Evolutionary conservation across 2,329 filamentous ascomycete genomes (phyloP).

Genomic region (Escovopsis weberi): DNA sequence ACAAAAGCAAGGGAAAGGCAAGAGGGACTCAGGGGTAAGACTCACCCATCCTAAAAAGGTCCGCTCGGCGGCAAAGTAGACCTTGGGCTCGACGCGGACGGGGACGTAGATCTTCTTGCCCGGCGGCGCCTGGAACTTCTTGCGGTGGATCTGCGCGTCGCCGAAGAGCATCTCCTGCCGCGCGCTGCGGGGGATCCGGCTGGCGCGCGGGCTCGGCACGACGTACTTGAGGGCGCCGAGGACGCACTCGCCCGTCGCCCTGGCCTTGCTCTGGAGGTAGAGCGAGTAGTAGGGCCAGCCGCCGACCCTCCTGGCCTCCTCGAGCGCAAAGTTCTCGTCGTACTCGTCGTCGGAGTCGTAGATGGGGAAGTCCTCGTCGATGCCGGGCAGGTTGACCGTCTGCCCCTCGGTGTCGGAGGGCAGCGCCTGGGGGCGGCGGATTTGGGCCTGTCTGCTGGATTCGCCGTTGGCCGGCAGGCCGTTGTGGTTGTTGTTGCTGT

Average conservation of each 20-base stretch:
- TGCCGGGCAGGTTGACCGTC: constrained; percentile 44
- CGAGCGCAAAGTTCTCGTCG: constrained; percentile 57
- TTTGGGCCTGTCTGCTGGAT: constrained; percentile 20
- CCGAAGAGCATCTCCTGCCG: constrained; percentile 39
- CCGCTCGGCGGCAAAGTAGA: constrained; percentile 90
- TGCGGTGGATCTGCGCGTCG: constrained; percentile 37
- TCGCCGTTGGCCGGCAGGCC: constrained; percentile 16
- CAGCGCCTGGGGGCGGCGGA: constrained; percentile 21
- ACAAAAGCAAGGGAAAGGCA: too few relatives aligned
- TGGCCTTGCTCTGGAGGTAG: constrained; percentile 34
- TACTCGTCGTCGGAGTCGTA: constrained; percentile 81
- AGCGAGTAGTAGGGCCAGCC: constrained; percentile 61
- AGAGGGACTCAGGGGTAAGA: too few relatives aligned
- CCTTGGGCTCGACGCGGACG: constrained; percentile 90
- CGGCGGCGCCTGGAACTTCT: constrained; percentile 56
- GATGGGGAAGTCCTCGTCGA: constrained; percentile 61
- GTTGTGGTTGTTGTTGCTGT: constrained; percentile 36
- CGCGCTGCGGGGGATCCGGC: constrained; percentile 43
- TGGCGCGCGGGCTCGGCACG: constrained; percentile 39
- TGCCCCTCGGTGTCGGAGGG: constrained; percentile 65
- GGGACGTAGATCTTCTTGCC: constrained; percentile 93
- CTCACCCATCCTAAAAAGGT: constrained; percentile 89
- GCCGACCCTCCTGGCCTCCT: constrained; percentile 63
- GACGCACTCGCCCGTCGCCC: constrained; percentile 26
- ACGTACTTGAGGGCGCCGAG: constrained; percentile 32